These are phyloP conservation scores for Aspergillus pseudoglaucus DNA, from an alignment of 2,329 filamentous ascomycete species.

Conservation along the genomic window DNA sequence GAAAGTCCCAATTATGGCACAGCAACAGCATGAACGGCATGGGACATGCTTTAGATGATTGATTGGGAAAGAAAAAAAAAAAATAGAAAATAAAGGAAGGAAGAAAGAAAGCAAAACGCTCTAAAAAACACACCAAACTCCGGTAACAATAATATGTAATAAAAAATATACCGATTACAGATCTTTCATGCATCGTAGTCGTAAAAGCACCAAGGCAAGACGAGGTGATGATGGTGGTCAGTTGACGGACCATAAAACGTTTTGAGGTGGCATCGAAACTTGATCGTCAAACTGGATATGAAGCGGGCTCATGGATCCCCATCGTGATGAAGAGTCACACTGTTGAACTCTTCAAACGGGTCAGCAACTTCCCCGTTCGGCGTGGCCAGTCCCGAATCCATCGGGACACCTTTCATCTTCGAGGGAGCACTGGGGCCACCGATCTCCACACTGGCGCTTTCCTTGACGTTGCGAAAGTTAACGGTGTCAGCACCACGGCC, in stretches of 20 bases:
- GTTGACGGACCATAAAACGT: not conserved
- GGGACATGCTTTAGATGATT: not conserved
- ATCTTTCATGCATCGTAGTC: slow-evolving; percentile 31
- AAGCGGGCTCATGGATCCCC: slow-evolving; percentile 52
- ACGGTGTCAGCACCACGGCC: slow-evolving; percentile 86
- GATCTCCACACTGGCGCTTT: slow-evolving; percentile 84
- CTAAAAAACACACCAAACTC: slow-evolving; percentile 19
- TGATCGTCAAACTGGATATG: not conserved
- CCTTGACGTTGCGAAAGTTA: slow-evolving; percentile 97
- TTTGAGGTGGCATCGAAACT: too few relatives aligned
- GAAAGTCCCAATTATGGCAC: not conserved
- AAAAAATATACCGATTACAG: slow-evolving; percentile 19
- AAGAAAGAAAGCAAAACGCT: not conserved
- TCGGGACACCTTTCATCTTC: slow-evolving; percentile 66
- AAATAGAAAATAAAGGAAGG: too few relatives aligned
- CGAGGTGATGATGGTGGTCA: not conserved
- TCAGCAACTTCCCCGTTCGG: slow-evolving; percentile 76
- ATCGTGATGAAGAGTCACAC: slow-evolving; percentile 92
- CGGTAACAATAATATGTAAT: slow-evolving; percentile 13
- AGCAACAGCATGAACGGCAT: not conserved
- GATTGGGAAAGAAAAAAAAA: too few relatives aligned
- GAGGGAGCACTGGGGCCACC: slow-evolving; percentile 33
- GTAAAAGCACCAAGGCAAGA: slow-evolving; percentile 11
- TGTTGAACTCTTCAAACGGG: slow-evolving; percentile 98
- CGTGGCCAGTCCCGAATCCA: slow-evolving; percentile 79